These are phyloP conservation scores for Solanum peruvianum DNA, from an alignment of 257 asterid genomes.

Conservation along the genomic window DNA sequence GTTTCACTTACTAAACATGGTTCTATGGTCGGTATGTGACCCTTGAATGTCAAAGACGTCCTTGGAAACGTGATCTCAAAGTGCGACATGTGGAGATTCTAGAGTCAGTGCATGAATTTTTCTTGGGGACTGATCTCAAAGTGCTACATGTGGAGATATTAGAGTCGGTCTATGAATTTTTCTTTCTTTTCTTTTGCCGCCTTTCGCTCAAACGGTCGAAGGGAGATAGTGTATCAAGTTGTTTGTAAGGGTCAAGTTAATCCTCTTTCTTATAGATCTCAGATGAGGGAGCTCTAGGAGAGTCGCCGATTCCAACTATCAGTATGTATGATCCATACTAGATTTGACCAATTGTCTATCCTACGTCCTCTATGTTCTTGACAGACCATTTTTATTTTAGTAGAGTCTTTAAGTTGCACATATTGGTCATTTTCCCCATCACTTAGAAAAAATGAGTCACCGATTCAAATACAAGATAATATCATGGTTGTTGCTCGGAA, in stretches of 20 bases:
- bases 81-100: background rate
- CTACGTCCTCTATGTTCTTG: background rate
- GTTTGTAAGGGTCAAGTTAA: background rate
- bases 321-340: background rate
- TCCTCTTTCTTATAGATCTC: background rate
- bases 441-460: background rate
- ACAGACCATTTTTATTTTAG: background rate
- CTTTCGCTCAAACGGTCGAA: background rate
- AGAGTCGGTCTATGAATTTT: too few relatives aligned
- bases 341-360: background rate
- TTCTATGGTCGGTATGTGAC: background rate
- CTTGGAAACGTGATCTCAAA: background rate
- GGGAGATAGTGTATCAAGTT: background rate
- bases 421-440: rapidly evolving
- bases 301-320: background rate
- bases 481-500: background rate
- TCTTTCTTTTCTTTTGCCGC: background rate
- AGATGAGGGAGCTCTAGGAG: background rate
- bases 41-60: background rate
- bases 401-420: background rate
- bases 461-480: background rate
- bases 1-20: background rate
- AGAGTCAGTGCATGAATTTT: too few relatives aligned
- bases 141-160: background rate
- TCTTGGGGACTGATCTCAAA: background rate